A percentile compares a stretch with the other conserved stretches of the same genome.
These are phyloP conservation scores for Coniochaeta pulveracea DNA, from an alignment of 2,329 filamentous ascomycete species.

Conservation along the genomic window DNA sequence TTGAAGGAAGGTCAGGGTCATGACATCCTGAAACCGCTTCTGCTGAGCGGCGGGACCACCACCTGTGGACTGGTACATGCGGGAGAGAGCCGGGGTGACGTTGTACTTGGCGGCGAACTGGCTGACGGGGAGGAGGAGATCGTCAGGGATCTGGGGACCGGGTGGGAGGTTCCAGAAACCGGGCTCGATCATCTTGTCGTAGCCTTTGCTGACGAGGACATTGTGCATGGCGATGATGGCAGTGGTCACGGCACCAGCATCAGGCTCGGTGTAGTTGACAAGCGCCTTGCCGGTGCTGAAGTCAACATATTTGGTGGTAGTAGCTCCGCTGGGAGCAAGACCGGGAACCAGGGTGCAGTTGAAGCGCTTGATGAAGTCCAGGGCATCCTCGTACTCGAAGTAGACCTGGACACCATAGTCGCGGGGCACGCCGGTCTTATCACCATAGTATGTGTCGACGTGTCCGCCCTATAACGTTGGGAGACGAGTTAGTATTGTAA, in stretches of 20 bases:
- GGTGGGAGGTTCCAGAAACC: conserved; percentile 12
- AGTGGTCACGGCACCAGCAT: background rate
- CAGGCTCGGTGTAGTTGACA: conserved; percentile 7
- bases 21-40: conserved; percentile 7
- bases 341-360: conserved; percentile 7
- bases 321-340: conserved; percentile 4
- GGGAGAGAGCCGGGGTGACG: conserved; percentile 9
- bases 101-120: conserved; percentile 13
- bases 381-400: conserved; percentile 10
- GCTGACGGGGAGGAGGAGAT: conserved; percentile 11
- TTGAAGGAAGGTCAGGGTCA: conserved; percentile 5
- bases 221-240: conserved; percentile 9
- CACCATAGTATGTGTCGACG: conserved; percentile 10
- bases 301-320: conserved; percentile 9
- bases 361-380: conserved; percentile 11
- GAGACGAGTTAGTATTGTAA: background rate
- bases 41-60: conserved; percentile 6
- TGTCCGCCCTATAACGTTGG: conserved; percentile 14
- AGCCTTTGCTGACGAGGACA: conserved; percentile 6
- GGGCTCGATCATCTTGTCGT: conserved; percentile 11
- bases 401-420: conserved; percentile 12
- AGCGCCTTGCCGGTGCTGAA: conserved; percentile 9
- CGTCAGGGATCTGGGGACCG: conserved; percentile 9
- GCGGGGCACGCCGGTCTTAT: conserved; percentile 6
- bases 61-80: conserved; percentile 10